These are phyloP conservation scores for Nyssa sinensis DNA, from an alignment of 148 eudicot species.

Conservation along the genomic window DNA sequence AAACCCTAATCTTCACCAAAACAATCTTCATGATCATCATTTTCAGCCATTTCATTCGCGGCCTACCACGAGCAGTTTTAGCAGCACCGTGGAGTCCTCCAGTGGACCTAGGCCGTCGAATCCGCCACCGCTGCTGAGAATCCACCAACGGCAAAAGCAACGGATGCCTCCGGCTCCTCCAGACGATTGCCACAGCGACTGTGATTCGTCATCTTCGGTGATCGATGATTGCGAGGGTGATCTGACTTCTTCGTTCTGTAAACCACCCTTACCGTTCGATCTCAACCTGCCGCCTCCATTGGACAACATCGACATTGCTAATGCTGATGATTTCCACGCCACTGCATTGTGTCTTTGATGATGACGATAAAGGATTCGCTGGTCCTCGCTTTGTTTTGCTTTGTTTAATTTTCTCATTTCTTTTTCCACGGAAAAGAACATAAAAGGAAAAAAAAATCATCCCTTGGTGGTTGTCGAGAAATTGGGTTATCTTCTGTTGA, in stretches of 20 bases:
- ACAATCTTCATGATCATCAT: neutral
- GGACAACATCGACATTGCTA: conserved; percentile 22
- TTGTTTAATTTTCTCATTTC: neutral
- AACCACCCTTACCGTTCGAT: conserved; percentile 41
- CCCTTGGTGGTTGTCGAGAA: neutral
- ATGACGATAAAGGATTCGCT: neutral
- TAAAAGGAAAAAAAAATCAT: neutral
- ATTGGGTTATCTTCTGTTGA: neutral
- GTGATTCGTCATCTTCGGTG: conserved; percentile 65
- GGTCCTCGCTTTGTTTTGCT: neutral
- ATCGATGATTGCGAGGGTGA: conserved; percentile 41
- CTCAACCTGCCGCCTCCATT: conserved; percentile 41
- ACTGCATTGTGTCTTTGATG: conserved; percentile 34
- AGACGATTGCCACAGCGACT: conserved; percentile 54
- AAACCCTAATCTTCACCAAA: neutral
- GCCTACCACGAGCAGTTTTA: conserved; percentile 48
- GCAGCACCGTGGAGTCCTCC: conserved; percentile 68
- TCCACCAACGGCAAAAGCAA: conserved; percentile 3
- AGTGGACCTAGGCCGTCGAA: conserved; percentile 45
- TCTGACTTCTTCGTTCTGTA: conserved; percentile 25
- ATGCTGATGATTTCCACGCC: conserved; percentile 30
- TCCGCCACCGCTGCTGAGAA: conserved; percentile 8
- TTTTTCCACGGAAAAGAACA: neutral
- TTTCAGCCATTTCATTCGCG: conserved; percentile 6
- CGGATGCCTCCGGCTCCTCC: conserved; percentile 21